Percentiles rank a stretch among this genome's conserved stretches.
Conservation (phyloP, 345 rosid genomes). For the Linum usitatissimum region DNA sequence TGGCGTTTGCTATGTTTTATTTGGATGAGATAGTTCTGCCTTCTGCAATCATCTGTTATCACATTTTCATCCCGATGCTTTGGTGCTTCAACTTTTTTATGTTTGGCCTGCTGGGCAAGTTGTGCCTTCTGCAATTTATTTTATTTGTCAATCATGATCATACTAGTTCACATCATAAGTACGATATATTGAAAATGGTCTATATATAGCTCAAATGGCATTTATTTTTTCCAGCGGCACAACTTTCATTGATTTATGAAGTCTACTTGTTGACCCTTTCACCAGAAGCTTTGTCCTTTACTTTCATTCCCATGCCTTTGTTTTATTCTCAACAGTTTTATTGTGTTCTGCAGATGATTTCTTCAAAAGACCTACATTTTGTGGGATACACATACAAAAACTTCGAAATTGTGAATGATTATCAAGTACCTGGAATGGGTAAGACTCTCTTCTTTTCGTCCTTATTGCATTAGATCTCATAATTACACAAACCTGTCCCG, state of each 20-base stretch:
- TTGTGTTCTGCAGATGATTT: slow-evolving; percentile 48
- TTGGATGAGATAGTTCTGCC: too few relatives aligned
- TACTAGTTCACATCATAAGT: too few relatives aligned
- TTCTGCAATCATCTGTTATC: too few relatives aligned
- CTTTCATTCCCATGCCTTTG: background rate
- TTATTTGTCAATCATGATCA: too few relatives aligned
- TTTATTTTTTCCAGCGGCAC: too few relatives aligned
- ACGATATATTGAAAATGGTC: too few relatives aligned
- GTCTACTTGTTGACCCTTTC: background rate
- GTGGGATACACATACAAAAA: slow-evolving; percentile 80
- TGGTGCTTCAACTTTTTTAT: too few relatives aligned
- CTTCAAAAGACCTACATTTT: slow-evolving; percentile 71
- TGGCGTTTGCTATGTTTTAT: too few relatives aligned
- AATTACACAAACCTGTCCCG: background rate
- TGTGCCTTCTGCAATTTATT: too few relatives aligned
- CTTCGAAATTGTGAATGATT: slow-evolving; percentile 74
- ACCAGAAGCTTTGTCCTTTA: background rate
- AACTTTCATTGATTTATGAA: background rate
- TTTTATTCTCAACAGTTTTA: background rate
- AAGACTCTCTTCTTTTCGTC: slow-evolving; percentile 10
- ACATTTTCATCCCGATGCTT: too few relatives aligned
- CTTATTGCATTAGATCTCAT: background rate
- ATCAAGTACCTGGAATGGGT: slow-evolving; percentile 81
- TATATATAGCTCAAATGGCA: too few relatives aligned
- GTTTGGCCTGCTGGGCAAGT: too few relatives aligned